Percentiles rank a stretch among this genome's conserved stretches.
These are phyloP conservation scores for Nadsonia starkeyi-henricii DNA, from an alignment of 1,139 yeast genomes.

Conservation along the genomic window DNA sequence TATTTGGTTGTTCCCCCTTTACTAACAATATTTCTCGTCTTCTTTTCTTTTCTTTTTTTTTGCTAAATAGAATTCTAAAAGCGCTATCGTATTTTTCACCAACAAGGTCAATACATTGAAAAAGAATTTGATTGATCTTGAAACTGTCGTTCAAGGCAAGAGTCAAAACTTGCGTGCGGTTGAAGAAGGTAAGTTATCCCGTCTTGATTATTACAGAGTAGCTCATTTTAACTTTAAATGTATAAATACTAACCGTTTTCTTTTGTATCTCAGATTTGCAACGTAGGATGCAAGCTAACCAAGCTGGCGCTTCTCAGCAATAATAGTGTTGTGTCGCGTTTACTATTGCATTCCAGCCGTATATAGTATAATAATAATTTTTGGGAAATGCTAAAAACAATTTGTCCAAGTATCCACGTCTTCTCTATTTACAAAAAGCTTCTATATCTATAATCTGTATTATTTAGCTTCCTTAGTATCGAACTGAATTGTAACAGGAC, in stretches of 20 bases:
- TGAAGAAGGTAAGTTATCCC: constrained; percentile 17
- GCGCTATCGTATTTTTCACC: constrained; percentile 62
- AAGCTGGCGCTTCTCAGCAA: neutral
- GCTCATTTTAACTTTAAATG: neutral
- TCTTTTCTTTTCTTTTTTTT: neutral
- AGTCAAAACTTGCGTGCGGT: constrained; percentile 20
- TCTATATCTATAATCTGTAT: neutral
- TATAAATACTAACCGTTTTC: neutral
- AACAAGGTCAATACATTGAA: constrained; percentile 59
- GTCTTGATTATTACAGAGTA: neutral
- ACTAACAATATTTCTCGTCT: neutral
- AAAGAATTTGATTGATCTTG: constrained; percentile 61
- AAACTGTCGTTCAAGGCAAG: constrained; percentile 41
- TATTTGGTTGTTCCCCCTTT: too few species aligned
- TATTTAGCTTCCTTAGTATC: constrained; percentile 38
- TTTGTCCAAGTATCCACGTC: neutral
- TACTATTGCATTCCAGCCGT: too few species aligned
- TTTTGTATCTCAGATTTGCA: constrained; percentile 2
- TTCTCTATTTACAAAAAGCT: neutral
- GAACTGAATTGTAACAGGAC: constrained; percentile 64
- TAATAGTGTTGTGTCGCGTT: constrained; percentile 6
- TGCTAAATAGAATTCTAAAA: constrained; percentile 32
- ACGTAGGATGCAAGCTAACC: constrained; percentile 4
- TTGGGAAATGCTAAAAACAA: too few species aligned
- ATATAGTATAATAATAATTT: too few species aligned